Evolutionary conservation across 2,329 filamentous ascomycete genomes (phyloP).

Genomic region (Microcyclospora tardicrescens): DNA sequence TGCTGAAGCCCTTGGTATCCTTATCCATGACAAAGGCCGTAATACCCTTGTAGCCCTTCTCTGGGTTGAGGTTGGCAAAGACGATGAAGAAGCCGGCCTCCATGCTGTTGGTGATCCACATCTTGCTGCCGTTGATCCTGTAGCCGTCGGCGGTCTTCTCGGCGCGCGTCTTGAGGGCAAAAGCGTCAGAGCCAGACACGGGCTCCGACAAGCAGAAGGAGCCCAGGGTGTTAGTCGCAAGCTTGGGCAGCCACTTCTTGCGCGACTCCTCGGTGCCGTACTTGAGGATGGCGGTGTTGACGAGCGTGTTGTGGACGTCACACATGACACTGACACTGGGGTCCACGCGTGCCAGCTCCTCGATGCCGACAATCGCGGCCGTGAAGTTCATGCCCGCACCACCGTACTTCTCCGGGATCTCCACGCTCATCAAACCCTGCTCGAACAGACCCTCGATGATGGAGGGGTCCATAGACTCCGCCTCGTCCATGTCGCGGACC

Average conservation of each 20-base stretch:
- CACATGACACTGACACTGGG: slow-evolving; percentile 90
- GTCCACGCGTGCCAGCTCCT: slow-evolving; percentile 88
- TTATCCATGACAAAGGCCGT: slow-evolving; percentile 93
- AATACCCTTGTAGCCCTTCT: slow-evolving; percentile 92
- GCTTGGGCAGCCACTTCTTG: slow-evolving; percentile 75
- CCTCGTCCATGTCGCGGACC: slow-evolving; percentile 95
- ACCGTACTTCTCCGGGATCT: slow-evolving; percentile 94
- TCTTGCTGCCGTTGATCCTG: slow-evolving; percentile 82
- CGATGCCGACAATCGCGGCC: slow-evolving; percentile 85
- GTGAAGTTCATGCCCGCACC: slow-evolving; percentile 99
- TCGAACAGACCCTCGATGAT: slow-evolving; percentile 92
- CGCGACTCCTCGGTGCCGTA: slow-evolving; percentile 66
- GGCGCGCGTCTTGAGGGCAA: slow-evolving; percentile 85
- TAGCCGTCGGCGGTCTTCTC: slow-evolving; percentile 73
- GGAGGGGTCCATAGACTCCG: slow-evolving; percentile 77
- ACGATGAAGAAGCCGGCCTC: slow-evolving; percentile 95
- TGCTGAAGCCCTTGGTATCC: slow-evolving; percentile 73
- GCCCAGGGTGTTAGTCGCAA: slow-evolving; percentile 79
- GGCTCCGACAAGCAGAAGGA: slow-evolving; percentile 19
- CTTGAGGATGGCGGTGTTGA: slow-evolving; percentile 85
- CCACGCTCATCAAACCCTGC: slow-evolving; percentile 91
- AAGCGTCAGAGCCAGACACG: slow-evolving; percentile 86
- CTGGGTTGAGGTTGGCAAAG: slow-evolving; percentile 87
- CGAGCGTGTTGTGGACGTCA: slow-evolving; percentile 95
- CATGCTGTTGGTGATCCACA: slow-evolving; percentile 99